A percentile compares a stretch with the other conserved stretches of the same genome.
phyloP scores from a whole-genome alignment of 768 basidiomycete genomes.

The Macrocybe gigantea region DNA sequence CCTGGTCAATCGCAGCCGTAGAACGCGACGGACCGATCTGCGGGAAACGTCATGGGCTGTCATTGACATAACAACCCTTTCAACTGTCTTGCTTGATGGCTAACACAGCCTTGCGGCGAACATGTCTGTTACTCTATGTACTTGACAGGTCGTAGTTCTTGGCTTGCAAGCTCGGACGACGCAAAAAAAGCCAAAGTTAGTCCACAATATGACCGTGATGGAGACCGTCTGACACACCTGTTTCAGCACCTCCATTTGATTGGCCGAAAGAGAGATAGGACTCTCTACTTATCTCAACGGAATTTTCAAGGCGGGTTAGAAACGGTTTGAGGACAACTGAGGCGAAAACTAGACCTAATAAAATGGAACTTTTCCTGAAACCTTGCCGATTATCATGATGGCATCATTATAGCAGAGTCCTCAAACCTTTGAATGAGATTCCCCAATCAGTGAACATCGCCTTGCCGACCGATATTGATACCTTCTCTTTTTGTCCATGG shows the following conservation, averaged over 20 bases:
- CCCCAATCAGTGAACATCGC: conserved; percentile 36
- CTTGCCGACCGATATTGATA: conserved; percentile 60
- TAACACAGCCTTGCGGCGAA: conserved; percentile 1
- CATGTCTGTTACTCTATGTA: no score
- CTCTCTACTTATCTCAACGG: background rate
- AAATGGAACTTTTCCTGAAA: background rate
- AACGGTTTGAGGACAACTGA: background rate
- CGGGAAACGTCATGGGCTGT: no score
- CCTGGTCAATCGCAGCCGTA: no score
- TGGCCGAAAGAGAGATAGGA: background rate
- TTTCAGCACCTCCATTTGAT: background rate
- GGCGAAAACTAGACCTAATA: background rate
- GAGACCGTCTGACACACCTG: conserved; percentile 7
- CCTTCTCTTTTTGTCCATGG: conserved; percentile 32
- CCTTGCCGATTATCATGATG: conserved; percentile 6
- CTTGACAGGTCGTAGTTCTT: no score
- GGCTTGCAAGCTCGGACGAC: no score
- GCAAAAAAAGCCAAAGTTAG: no score
- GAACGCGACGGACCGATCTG: no score
- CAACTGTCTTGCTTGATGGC: background rate
- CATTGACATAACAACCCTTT: no score
- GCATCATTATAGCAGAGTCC: conserved; percentile 7
- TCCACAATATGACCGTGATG: conserved; percentile 6
- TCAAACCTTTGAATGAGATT: background rate
- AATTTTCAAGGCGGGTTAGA: background rate